These are phyloP conservation scores for Entrophospora sp. DNA, from an alignment of 192 early-diverging fungal species.

Conservation along the genomic window DNA sequence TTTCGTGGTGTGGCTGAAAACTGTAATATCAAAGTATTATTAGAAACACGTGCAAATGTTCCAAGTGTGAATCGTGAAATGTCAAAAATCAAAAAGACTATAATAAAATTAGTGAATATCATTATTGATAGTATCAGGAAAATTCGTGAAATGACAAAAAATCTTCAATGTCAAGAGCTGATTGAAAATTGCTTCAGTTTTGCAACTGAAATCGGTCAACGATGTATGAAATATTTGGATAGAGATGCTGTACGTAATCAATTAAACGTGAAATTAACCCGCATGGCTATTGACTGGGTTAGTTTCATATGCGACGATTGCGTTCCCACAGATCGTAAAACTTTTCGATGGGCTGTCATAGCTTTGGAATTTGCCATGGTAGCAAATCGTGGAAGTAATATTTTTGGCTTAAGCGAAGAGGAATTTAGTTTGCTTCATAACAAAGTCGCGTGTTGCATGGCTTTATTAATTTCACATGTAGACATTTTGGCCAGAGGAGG, in stretches of 20 bases:
- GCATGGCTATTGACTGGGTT: conserved; percentile 76
- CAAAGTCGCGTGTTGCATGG: conserved; percentile 71
- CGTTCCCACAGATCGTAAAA: conserved; percentile 66
- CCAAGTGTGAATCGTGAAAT: conserved; percentile 47
- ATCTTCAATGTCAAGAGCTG: conserved; percentile 48
- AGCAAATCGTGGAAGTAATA: conserved; percentile 61
- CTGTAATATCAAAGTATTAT: conserved; percentile 36
- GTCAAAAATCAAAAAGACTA: conserved; percentile 47
- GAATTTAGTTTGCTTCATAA: conserved; percentile 65
- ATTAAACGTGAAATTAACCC: conserved; percentile 57
- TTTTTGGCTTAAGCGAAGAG: conserved; percentile 55
- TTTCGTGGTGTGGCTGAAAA: conserved; percentile 43
- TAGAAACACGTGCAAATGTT: conserved; percentile 49
- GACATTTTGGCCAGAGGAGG: no score
- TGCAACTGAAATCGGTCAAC: conserved; percentile 60
- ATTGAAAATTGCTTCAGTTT: conserved; percentile 65
- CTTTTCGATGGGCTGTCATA: conserved; percentile 75
- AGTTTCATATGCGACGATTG: conserved; percentile 81
- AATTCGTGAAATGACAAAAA: conserved; percentile 40
- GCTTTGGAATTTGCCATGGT: conserved; percentile 79
- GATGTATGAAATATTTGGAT: conserved; percentile 32
- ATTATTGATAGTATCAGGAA: conserved; percentile 45
- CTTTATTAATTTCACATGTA: conserved; percentile 72
- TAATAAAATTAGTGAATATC: conserved; percentile 44
- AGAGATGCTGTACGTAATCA: conserved; percentile 38